Evolutionary conservation across 2,329 filamentous ascomycete species (phyloP).

Genomic region (Stagonosporopsis rhizophila): DNA sequence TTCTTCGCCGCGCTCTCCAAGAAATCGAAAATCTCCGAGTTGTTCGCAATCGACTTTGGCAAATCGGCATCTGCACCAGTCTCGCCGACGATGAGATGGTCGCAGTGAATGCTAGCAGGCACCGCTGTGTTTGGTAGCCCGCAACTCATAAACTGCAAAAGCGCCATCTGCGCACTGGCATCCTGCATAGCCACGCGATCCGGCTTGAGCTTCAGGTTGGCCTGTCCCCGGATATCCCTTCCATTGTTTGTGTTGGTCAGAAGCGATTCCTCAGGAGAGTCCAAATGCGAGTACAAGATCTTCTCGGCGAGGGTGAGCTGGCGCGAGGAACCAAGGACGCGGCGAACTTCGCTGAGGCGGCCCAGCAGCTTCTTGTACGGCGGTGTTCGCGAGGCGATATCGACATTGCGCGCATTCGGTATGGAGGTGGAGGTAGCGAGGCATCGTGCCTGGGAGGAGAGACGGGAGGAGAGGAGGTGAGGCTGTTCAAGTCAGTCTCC

Average conservation of each 20-base stretch:
- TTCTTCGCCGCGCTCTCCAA: constrained; percentile 77
- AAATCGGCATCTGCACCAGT: constrained; percentile 88
- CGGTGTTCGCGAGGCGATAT: constrained; percentile 67
- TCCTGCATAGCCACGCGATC: constrained; percentile 99
- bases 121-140: constrained; percentile 88
- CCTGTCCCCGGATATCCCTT: constrained; percentile 80
- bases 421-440: constrained; percentile 44
- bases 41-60: constrained; percentile 82
- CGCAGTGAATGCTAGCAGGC: constrained; percentile 96
- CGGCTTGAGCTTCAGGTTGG: constrained; percentile 95
- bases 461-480: constrained; percentile 30
- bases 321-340: constrained; percentile 69
- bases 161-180: constrained; percentile 96
- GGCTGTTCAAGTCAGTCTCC: constrained; percentile 31
- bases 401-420: constrained; percentile 37
- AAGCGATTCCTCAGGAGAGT: constrained; percentile 87
- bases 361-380: constrained; percentile 83
- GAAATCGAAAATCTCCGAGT: constrained; percentile 98
- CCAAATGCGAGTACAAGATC: constrained; percentile 95
- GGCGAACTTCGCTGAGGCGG: constrained; percentile 76
- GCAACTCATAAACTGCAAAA: constrained; percentile 98
- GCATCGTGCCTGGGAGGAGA: constrained; percentile 29
- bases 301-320: constrained; percentile 92
- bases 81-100: constrained; percentile 97
- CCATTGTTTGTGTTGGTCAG: constrained; percentile 84